phyloP scores from a whole-genome alignment of 2,329 filamentous ascomycete genomes.

The Fusarium torreyae region DNA sequence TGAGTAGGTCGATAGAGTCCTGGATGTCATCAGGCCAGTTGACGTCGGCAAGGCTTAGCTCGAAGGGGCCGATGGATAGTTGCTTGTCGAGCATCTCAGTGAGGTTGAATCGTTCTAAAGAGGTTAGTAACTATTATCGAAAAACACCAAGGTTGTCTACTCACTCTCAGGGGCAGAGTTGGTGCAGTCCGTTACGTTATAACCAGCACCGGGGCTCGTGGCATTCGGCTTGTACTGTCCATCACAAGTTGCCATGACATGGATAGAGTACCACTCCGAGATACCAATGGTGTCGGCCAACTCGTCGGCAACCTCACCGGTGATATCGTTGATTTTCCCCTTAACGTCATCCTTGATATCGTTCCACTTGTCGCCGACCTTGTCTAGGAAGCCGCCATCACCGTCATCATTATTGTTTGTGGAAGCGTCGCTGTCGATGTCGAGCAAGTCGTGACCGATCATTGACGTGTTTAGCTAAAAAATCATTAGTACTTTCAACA shows the following conservation, averaged over 20 bases:
- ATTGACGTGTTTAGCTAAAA: slow-evolving; percentile 57
- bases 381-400: slow-evolving; percentile 50
- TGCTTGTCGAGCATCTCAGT: slow-evolving; percentile 63
- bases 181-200: slow-evolving; percentile 64
- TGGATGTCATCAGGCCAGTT: slow-evolving; percentile 62
- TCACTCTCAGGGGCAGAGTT: slow-evolving; percentile 57
- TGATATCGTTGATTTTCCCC: slow-evolving; percentile 58
- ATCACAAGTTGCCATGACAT: slow-evolving; percentile 64
- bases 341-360: slow-evolving; percentile 55
- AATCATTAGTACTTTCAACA: slow-evolving; percentile 3
- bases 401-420: slow-evolving; percentile 44
- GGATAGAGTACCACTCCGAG: slow-evolving; percentile 67
- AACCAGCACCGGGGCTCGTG: slow-evolving; percentile 55
- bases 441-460: slow-evolving; percentile 56
- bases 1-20: slow-evolving; percentile 65
- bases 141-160: slow-evolving; percentile 23
- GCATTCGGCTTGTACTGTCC: slow-evolving; percentile 63
- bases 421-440: slow-evolving; percentile 45
- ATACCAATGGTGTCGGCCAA: slow-evolving; percentile 62
- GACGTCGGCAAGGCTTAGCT: slow-evolving; percentile 63
- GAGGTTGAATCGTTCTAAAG: slow-evolving; percentile 61
- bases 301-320: slow-evolving; percentile 58
- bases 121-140: slow-evolving; percentile 5
- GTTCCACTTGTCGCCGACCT: slow-evolving; percentile 50
- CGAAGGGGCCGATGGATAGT: slow-evolving; percentile 61